Evolutionary conservation across 2,329 filamentous ascomycete genomes (phyloP).

Genomic region (Thelonectria olida): DNA sequence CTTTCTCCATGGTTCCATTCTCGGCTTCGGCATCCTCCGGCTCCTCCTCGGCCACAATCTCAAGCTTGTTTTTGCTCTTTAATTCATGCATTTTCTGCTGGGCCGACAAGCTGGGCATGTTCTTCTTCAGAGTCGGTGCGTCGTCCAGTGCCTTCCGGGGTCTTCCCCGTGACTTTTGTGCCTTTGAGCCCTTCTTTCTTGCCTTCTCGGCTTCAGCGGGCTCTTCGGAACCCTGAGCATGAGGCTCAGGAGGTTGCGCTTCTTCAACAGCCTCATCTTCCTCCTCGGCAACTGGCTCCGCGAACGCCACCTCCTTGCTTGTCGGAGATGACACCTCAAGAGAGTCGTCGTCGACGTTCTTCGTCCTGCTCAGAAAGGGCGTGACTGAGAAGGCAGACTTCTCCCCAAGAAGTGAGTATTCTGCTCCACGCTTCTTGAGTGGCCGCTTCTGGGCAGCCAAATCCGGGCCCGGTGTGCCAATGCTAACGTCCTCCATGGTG

Average conservation of each 20-base stretch:
- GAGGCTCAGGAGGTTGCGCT: constrained; percentile 23
- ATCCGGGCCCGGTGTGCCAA: constrained; percentile 57
- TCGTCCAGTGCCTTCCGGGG: constrained; percentile 57
- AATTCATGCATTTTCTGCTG: constrained; percentile 46
- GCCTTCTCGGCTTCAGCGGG: constrained; percentile 12
- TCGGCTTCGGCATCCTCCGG: constrained; percentile 43
- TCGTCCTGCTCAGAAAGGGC: constrained; percentile 85
- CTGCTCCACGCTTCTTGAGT: constrained; percentile 65
- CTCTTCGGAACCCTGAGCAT: constrained; percentile 15
- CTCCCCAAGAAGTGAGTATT: constrained; percentile 70
- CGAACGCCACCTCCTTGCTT: constrained; percentile 17
- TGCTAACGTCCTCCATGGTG: constrained; percentile 55
- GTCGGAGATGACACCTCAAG: constrained; percentile 38
- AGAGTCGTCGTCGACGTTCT: constrained; percentile 57
- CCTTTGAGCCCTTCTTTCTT: constrained; percentile 29
- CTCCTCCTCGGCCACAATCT: constrained; percentile 54
- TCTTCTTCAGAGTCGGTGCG: constrained; percentile 56
- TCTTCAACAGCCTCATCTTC: constrained; percentile 40
- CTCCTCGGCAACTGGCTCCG: constrained; percentile 46
- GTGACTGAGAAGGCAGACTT: constrained; percentile 96
- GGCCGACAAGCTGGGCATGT: constrained; percentile 48
- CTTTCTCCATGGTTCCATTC: constrained; percentile 32
- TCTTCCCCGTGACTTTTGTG: constrained; percentile 54
- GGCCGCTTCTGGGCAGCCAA: constrained; percentile 52
- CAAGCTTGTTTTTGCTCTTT: constrained; percentile 40